Conservation (phyloP, 2,329 filamentous ascomycete genomes). For the Cadophora sp. region DNA sequence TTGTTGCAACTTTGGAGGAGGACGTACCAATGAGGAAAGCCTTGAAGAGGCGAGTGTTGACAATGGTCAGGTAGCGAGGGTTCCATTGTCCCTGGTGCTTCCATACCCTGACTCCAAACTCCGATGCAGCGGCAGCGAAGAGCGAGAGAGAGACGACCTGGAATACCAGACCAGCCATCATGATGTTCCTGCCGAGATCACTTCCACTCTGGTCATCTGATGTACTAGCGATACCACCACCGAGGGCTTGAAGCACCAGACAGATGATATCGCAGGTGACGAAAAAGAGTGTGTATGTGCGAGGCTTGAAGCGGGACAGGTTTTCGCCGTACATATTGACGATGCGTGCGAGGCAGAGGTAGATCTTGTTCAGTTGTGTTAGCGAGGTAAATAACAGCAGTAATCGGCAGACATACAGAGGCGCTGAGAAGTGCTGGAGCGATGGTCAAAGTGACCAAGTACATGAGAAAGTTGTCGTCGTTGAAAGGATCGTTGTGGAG, state of each 20-base stretch:
- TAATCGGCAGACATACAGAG: conserved; percentile 40
- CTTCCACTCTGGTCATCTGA: conserved; percentile 42
- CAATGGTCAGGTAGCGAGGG: conserved; percentile 29
- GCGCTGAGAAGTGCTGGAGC: conserved; percentile 61
- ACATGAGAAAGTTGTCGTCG: conserved; percentile 59
- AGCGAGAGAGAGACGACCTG: conserved; percentile 47
- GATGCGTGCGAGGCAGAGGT: conserved; percentile 63
- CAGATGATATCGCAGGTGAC: conserved; percentile 61
- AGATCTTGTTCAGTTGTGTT: conserved; percentile 49
- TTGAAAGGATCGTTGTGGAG: conserved; percentile 62
- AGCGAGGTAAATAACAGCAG: neutral
- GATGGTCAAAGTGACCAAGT: conserved; percentile 59
- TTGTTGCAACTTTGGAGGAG: neutral
- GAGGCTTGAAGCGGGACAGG: conserved; percentile 53
- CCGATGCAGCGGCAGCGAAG: conserved; percentile 36
- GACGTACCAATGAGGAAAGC: conserved; percentile 57
- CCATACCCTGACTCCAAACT: conserved; percentile 33
- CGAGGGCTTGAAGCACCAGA: conserved; percentile 64
- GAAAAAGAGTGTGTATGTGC: conserved; percentile 56
- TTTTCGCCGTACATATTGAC: conserved; percentile 60
- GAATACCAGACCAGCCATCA: conserved; percentile 49
- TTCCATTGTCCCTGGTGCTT: conserved; percentile 30
- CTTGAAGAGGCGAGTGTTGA: conserved; percentile 35
- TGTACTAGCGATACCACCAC: conserved; percentile 60
- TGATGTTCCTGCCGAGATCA: conserved; percentile 44